Evolutionary conservation across 352 stramenopile species (phyloP), one percentile per base, ranked within the genome.

Genomic region (Globisporangium uncinulatum): DNA sequence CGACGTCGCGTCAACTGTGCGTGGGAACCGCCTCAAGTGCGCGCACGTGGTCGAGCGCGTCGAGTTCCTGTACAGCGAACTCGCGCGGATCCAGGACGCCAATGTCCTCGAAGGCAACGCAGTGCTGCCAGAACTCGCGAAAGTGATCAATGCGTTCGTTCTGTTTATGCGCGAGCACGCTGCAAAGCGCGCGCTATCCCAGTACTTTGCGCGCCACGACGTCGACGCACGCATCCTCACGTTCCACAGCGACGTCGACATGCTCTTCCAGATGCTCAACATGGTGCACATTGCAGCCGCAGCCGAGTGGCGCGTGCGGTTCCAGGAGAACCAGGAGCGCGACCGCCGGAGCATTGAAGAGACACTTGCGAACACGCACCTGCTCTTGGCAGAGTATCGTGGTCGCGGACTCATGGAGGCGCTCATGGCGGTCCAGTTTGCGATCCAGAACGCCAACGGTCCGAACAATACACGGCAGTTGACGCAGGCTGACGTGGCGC

Each of bases 1-100:
- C n/a, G n/a, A n/a, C n/a, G n/a, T n/a, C n/a, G n/a, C n/a, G n/a
- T n/a, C n/a, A n/a, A n/a, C n/a, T n/a, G n/a, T n/a, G n/a, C n/a
- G n/a, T n/a, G n/a, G n/a, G n/a, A n/a, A n/a, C n/a, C n/a, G n/a
- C n/a, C n/a, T n/a, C 11, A 48, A 59, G 51, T 69, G 65, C 32
- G 14, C 24, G 34, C 42, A 32, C 21, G 61, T 71, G 39, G 41
- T 61, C 36, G 44, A 56, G 46, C 65, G 62, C 6, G 44, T 69
- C 54, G 54, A 58, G 59, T 72, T 70, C 36, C 57, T 79, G 37
- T 47, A 58, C 24, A 59, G 65, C 43, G 67, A 76, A 43, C 65
- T 79, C 24, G 57, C 63, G 53, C 67, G 72, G 62, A 71, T 79
- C 54, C 42, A 61, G 60, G 65, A 72, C 57, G 57, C 67, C 34